phyloP scores from a whole-genome alignment of 2,329 filamentous ascomycete genomes.

The Talaromyces sp. region DNA sequence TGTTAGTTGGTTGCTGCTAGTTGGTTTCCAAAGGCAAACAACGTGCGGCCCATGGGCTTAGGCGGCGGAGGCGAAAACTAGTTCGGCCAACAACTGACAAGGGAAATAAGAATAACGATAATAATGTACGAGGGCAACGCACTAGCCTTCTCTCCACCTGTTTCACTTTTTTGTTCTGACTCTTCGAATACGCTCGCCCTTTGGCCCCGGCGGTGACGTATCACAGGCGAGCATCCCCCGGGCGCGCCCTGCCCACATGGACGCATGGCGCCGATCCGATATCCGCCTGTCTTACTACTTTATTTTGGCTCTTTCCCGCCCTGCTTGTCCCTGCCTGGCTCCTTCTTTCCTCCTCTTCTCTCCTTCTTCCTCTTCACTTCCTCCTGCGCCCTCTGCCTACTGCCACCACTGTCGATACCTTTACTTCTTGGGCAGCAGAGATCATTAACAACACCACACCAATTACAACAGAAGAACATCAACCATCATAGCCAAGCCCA shows the following conservation, averaged over 20 bases:
- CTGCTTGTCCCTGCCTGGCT: background rate
- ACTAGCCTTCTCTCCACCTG: background rate
- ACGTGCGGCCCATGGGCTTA: background rate
- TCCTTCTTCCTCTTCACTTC: background rate
- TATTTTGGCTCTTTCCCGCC: background rate
- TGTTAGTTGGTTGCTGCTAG: too few relatives aligned
- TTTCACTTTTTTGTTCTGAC: background rate
- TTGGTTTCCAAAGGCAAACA: background rate
- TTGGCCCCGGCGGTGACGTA: background rate
- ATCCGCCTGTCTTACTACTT: conserved; percentile 7
- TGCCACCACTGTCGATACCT: background rate
- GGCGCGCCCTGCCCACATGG: conserved; percentile 5
- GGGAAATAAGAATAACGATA: background rate
- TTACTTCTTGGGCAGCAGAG: background rate
- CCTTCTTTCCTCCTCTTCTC: background rate
- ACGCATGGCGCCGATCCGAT: conserved; percentile 13
- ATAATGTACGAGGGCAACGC: background rate
- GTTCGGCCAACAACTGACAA: background rate
- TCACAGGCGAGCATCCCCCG: background rate
- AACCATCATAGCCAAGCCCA: conserved; percentile 34
- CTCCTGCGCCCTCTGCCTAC: background rate
- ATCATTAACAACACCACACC: background rate
- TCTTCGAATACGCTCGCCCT: background rate
- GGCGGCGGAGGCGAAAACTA: background rate
- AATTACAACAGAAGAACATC: background rate